Base-by-base conservation (phyloP, 805 yeast species). In the Nakazawaea peltata region DNA sequence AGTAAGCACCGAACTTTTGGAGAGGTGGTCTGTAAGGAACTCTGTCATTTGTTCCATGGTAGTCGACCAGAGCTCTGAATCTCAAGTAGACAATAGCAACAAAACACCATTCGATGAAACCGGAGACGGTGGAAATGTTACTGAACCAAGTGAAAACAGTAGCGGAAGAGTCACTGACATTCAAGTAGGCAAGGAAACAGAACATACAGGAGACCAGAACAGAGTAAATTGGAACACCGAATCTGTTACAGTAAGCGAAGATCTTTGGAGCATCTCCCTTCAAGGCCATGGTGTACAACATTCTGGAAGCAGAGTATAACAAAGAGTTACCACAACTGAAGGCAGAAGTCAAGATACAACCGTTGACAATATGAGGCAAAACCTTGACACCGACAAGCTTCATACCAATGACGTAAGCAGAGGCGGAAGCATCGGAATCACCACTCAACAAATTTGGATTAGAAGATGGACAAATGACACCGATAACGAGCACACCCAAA, bases 351-450 rank as follows among this genome's bases (percentile, higher is more conserved):
- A 74, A 47, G 41, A 74, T 71, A 21, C 74, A 71, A 2, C 74
- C 78, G 51, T 74, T 74, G 52, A 79, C 69, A 41, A 79, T 65
- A 37, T 74, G 71, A 19, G 84, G 84, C 29, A 77, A 62, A 19
- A 71, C 75, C 37, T 61, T 64, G 55, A 57, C 66, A 34, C 69
- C 71, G 5, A 65, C 71, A 41, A 58, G 58, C 21, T 65, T 53
- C 36, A 76, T 62, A 23, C 84, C 81, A 50, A 79, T 67, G 37
- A 78, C 82, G 45, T 71, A 78, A 21, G 86, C 85, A n/a, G 86
- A 79, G 1, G 81, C 76, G 19, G 70, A 56, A 30, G 71, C 77
- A 39, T 71, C 69, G 4, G 63, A 41, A 65, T 72, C 29, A 60
- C 56, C 39, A 15, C 26, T 26, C 27, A 36, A 21, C 18, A 36